Base-by-base conservation (phyloP, 768 basidiomycete species). In the Heimioporus sp. region DNA sequence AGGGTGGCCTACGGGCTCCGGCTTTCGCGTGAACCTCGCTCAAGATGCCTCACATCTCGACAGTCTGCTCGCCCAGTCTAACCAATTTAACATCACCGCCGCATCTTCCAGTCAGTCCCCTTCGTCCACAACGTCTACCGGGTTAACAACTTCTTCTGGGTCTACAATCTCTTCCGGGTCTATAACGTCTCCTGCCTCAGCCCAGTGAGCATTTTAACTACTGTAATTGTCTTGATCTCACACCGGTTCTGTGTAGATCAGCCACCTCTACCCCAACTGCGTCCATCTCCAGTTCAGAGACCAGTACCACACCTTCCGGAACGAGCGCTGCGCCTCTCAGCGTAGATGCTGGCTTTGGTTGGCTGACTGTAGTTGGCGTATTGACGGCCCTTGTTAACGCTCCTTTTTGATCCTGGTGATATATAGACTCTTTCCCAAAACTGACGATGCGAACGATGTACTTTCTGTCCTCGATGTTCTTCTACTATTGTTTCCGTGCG, bases 21-120 rank as follows among this genome's bases (percentile, higher is more conserved):
- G 68, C 34, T 94, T 80, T 80, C 85, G 80, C 51, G 76, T 95
- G 69, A 90, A 93, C 73, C 67, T 94, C 24, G 81, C 85, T 54
- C 60, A 73, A 58, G 75, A 80, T 57, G 55, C 74, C 4, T 49
- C 76, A 17, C 46, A 81, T 48, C 70, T 79, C 20, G 62, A 67
- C 65, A 69, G 70, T 46, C 82, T 93, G 57, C 76, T 82, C 48
- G 89, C 90, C 36, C 90, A 94, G 70, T 91, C 89, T 16, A 47
- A 50, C 24, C 63, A 80, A 49, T 94, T 92, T 69, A 70, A 64
- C 60, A 81, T 84, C 65, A 67, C 65, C 38, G 52, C 53, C 1
- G 28, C 52, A 28, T 55, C 64, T 32, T 55, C 66, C 32, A 45
- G 30, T 28, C 41, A 30, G 8, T 48, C 69, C 7, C 43, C 66